Evolutionary conservation across 495 filamentous ascomycete genomes (phyloP), one percentile per base, ranked within the genome.

Genomic region (Corynascus novoguineensis): DNA sequence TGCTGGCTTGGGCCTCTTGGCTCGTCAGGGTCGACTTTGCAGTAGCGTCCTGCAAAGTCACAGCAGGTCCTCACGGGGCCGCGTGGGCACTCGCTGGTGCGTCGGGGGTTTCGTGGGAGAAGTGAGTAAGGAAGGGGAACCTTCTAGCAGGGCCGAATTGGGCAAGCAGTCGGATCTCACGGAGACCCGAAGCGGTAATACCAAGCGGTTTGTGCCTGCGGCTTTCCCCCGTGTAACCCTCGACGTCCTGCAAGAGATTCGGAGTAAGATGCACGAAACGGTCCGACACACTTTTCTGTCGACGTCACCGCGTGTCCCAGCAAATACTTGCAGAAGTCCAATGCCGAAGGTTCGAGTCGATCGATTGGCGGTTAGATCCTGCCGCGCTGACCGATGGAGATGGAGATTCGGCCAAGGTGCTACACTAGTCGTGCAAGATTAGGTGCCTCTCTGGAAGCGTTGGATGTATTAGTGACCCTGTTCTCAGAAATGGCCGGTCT

Each of bases 261-360:
- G 47, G 46, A 48, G n/a, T n/a, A 25, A 25, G 17, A 60, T 60
- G 63, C 57, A 58, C 55, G 55, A 62, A 24, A 9, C n/a, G 55
- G 54, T 53, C 59, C 64, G 48, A 50, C 47, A 42, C 46, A 49
- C 56, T 60, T 57, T 60, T 44, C 29, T 54, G 51, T 40, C 61
- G 64, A 64, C 62, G 64, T 64, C 61, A 64, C 61, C 38, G 44
- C n/a, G n/a, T 28, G 31, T 35, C 50, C 49, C 42, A 45, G 22
- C 19, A 19, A 40, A 52, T n/a, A n/a, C n/a, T n/a, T n/a, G n/a
- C n/a, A n/a, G n/a, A n/a, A n/a, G n/a, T 19, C 21, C 17, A 42
- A 40, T 28, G 31, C 41, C 27, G 45, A n/a, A 52, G 46, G 25
- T 29, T 44, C 46, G 45, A 37, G 21, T 11, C 21, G 2, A 3